Base-by-base conservation (phyloP, 2,329 filamentous ascomycete genomes). In the Coniosporium tulheliwenetii region DNA sequence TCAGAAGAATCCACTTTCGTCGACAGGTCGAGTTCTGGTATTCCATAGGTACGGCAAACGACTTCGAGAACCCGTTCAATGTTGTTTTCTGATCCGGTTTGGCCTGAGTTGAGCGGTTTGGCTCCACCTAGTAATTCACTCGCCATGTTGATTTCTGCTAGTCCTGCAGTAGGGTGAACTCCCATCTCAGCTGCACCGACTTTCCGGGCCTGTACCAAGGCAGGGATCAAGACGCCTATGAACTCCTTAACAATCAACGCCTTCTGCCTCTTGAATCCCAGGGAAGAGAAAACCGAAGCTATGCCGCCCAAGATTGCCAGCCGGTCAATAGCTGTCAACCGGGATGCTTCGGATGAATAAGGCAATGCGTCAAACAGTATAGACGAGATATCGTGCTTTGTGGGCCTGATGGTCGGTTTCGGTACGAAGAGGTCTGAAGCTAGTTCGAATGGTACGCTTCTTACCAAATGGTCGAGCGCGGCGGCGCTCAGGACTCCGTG, bases 131-230 rank as follows among this genome's bases (percentile, higher is more conserved):
- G 7, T 7, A 4, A 7, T 12, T 54, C 53, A 30, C 51, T 53
- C 8, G 48, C 50, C 47, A 59, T 54, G 47, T 77, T 81, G 29
- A 91, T 64, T 10, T 80, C 79, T 19, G 85, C 79, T 39, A 95
- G 65, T 0, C 85, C 87, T 8, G 89, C 85, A 13, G 89, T 89
- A 34, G 91, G 91, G 61, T 96, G 89, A 31, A 98, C 85, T 3
- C 89, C 91, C 52, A 91, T 84, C 55, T 96, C 91, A n/a, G 91
- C 87, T 34, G 91, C 91, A 30, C 89, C 89, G 38, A 89, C 73
- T 37, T 93, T 95, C 33, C 91, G 75, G 12, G 91, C 91, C 59
- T 95, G 85, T 4, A 94, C 80, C 8, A 98, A 69, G 2, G 84
- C 86, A 30, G 79, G 80, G 40, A 93, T 84, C 34, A 96, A 69